These are phyloP conservation scores for Paecilomyces sp. DNA, from an alignment of 2,329 filamentous ascomycete genomes.

Conservation along the genomic window DNA sequence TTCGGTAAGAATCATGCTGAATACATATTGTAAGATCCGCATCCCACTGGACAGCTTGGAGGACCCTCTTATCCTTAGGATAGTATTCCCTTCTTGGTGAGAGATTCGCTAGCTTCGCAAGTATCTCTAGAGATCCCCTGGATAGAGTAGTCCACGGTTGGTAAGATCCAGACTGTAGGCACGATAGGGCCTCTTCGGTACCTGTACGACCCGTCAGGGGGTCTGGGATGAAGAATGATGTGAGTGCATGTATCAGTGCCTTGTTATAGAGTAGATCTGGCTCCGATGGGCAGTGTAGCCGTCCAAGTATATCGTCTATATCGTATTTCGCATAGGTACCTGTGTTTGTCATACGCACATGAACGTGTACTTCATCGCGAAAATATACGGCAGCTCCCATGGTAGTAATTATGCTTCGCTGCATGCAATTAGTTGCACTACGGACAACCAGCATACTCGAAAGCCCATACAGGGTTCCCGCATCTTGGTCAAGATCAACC, in stretches of 20 bases:
- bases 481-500: slow-evolving; percentile 52
- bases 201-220: slow-evolving; percentile 53
- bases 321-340: slow-evolving; percentile 44
- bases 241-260: slow-evolving; percentile 54
- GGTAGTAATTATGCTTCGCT: slow-evolving; percentile 50
- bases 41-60: slow-evolving; percentile 42
- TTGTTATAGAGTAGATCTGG: slow-evolving; percentile 50
- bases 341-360: slow-evolving; percentile 27
- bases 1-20: slow-evolving; percentile 30
- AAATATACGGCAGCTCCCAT: slow-evolving; percentile 30
- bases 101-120: slow-evolving; percentile 24
- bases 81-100: slow-evolving; percentile 38
- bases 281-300: slow-evolving; percentile 52
- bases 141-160: slow-evolving; percentile 42
- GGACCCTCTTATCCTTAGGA: slow-evolving; percentile 29
- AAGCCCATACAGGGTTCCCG: slow-evolving; percentile 55
- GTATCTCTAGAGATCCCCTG: slow-evolving; percentile 1
- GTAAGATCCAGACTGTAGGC: slow-evolving; percentile 43
- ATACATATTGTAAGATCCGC: slow-evolving; percentile 27
- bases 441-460: slow-evolving; percentile 52
- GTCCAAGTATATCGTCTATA: slow-evolving; percentile 49
- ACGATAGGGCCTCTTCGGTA: slow-evolving; percentile 51
- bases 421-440: slow-evolving; percentile 30
- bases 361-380: slow-evolving; percentile 36
- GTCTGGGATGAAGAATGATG: slow-evolving; percentile 53